These are phyloP conservation scores for Dictyostelium gargantuum DNA, from an alignment of 208 protist genomes.

Conservation along the genomic window DNA sequence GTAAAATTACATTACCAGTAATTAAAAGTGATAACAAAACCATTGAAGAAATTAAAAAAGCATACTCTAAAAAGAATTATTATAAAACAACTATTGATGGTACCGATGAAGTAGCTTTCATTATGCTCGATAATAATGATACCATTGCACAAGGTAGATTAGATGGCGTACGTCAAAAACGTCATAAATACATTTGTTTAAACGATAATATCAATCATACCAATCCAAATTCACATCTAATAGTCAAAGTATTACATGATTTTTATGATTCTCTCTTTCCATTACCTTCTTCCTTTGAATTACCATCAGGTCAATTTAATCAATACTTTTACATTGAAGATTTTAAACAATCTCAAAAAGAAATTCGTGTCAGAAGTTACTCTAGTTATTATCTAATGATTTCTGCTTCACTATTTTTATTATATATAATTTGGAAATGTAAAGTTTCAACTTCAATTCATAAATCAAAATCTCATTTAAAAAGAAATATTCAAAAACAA, in stretches of 20 bases:
- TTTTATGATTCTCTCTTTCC: conserved; percentile 78
- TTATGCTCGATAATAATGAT: conserved; percentile 83
- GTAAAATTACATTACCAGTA: not conserved
- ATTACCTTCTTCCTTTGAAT: conserved; percentile 70
- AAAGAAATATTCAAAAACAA: too few species aligned
- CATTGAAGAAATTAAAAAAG: not conserved
- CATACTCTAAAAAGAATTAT: not conserved
- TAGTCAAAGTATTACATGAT: conserved; percentile 49
- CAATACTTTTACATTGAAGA: conserved; percentile 1
- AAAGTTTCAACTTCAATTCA: not conserved
- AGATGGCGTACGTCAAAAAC: conserved; percentile 73
- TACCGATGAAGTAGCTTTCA: conserved; percentile 82
- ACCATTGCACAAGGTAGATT: conserved; percentile 61
- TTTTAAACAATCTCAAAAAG: not conserved
- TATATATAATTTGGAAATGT: not conserved
- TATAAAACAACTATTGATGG: conserved; percentile 56
- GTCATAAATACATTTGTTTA: conserved; percentile 85
- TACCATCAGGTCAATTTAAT: conserved; percentile 28
- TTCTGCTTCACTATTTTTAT: not conserved
- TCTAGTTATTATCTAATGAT: not conserved
- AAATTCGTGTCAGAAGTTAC: not conserved
- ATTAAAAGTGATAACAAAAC: conserved; percentile 9
- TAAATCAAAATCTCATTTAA: not conserved
- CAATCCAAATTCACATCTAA: conserved; percentile 5
- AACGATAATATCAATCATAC: conserved; percentile 87